Evolutionary conservation across 148 eudicot genomes (phyloP).

Genomic region (Drosera capensis): DNA sequence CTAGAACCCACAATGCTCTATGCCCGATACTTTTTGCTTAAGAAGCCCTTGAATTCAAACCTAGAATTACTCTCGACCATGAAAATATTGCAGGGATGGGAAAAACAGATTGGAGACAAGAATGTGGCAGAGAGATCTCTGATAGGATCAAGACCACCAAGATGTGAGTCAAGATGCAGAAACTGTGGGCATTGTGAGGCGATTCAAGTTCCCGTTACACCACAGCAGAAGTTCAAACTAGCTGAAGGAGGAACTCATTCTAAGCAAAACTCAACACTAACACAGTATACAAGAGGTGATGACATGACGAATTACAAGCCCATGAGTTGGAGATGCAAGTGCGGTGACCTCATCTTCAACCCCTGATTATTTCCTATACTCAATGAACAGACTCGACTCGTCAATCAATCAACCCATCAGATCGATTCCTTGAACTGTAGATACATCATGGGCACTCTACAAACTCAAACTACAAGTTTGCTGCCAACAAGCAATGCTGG

Average conservation of each 20-base stretch:
- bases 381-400: too few relatives aligned
- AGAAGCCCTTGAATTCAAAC: too few relatives aligned
- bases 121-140: slow-evolving; percentile 15
- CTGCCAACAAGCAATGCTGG: too few relatives aligned
- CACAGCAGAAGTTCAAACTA: slow-evolving; percentile 12
- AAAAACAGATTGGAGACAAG: slow-evolving; percentile 4
- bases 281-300: slow-evolving; percentile 14
- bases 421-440: too few relatives aligned
- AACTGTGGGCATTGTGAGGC: slow-evolving; percentile 40
- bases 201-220: slow-evolving; percentile 37
- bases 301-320: slow-evolving; percentile 48
- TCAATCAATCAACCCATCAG: too few relatives aligned
- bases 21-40: too few relatives aligned
- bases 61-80: too few relatives aligned
- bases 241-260: too few relatives aligned
- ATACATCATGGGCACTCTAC: too few relatives aligned
- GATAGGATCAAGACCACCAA: slow-evolving; percentile 55
- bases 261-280: neutral
- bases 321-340: slow-evolving; percentile 67
- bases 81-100: neutral
- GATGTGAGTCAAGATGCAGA: slow-evolving; percentile 36
- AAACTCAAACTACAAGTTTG: too few relatives aligned
- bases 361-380: too few relatives aligned
- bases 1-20: too few relatives aligned
- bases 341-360: slow-evolving; percentile 44